These are phyloP conservation scores for Sergeia podlipaevii DNA, from an alignment of 208 protist species.

Conservation along the genomic window DNA sequence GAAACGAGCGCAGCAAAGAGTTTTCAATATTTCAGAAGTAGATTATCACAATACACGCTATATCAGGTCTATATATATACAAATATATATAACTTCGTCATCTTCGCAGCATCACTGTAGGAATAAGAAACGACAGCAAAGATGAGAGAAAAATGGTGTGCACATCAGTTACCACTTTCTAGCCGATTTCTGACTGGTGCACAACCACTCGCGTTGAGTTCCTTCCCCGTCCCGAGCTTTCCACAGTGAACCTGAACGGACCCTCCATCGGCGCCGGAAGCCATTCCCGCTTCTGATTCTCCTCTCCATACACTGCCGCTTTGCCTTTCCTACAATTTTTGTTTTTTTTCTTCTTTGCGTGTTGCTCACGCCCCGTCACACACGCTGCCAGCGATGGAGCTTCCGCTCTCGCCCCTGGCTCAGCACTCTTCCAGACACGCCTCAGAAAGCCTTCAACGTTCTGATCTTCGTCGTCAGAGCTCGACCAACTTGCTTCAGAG, in stretches of 20 bases:
- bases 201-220: neutral
- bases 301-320: neutral
- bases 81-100: neutral
- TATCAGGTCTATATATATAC: neutral
- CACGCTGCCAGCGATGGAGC: neutral
- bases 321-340: conserved; percentile 18
- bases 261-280: conserved; percentile 15
- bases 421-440: neutral
- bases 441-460: neutral
- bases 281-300: neutral
- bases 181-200: neutral
- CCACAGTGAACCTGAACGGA: conserved; percentile 8
- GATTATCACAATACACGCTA: no score
- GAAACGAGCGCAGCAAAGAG: neutral
- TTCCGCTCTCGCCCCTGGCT: neutral
- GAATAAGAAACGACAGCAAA: neutral
- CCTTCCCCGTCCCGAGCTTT: neutral
- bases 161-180: neutral
- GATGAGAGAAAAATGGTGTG: neutral
- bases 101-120: neutral
- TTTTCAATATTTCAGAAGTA: no score
- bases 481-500: neutral
- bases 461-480: neutral
- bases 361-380: neutral
- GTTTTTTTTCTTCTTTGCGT: conserved; percentile 8